These are phyloP conservation scores for Sarocladiaceae sp. DNA, from an alignment of 2,329 filamentous ascomycete genomes.

Conservation along the genomic window DNA sequence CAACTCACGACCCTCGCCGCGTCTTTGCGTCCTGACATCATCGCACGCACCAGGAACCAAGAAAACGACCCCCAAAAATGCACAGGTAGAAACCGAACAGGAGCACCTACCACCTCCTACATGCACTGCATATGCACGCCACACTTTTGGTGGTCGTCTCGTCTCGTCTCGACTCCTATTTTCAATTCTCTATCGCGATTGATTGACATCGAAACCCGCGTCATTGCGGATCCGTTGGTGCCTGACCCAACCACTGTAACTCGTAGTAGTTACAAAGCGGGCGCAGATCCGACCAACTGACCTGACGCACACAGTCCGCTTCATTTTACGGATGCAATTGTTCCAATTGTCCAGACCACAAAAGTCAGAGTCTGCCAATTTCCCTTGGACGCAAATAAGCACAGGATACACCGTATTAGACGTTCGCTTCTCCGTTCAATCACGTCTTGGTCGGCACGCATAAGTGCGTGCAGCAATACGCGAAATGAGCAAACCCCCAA, in stretches of 20 bases:
- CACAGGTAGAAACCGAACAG: neutral
- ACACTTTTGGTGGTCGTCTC: neutral
- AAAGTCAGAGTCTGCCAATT: too few relatives aligned
- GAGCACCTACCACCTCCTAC: neutral
- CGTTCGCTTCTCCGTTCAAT: neutral
- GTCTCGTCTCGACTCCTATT: neutral
- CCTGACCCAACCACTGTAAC: neutral
- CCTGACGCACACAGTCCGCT: too few relatives aligned
- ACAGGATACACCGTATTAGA: neutral
- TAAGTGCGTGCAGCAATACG: neutral
- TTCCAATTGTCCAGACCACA: too few relatives aligned
- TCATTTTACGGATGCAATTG: too few relatives aligned
- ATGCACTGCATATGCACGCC: conserved; percentile 1
- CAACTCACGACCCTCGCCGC: neutral
- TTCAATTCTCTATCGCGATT: neutral
- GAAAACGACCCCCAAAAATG: too few relatives aligned
- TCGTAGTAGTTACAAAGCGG: neutral
- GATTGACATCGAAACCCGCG: neutral
- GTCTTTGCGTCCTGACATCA: conserved; percentile 8
- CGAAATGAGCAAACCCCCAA: neutral
- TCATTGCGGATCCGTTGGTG: neutral
- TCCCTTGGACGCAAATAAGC: too few relatives aligned
- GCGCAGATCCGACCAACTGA: too few relatives aligned
- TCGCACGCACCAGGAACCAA: neutral
- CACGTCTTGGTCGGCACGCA: too few relatives aligned